A percentile compares a stretch with the other conserved stretches of the same genome.
phyloP scores from a whole-genome alignment of 1,284 basidiomycete species.

The Trametes sp. region DNA sequence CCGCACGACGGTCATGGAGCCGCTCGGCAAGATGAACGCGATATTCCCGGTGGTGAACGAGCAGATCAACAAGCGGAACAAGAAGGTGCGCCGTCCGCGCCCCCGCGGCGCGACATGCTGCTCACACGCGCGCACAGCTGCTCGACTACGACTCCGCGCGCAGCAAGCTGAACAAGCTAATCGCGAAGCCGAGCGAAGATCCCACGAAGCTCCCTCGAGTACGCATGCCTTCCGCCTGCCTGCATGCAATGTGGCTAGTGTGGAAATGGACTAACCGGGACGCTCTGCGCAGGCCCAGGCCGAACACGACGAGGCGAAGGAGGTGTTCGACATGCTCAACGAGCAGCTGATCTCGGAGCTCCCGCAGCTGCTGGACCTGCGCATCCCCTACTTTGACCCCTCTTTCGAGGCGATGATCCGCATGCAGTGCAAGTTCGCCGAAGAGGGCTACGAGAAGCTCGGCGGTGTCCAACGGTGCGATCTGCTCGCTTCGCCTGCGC shows the following conservation, averaged over 20 bases:
- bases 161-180: constrained; percentile 87
- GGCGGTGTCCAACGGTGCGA: constrained; percentile 89
- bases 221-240: constrained; percentile 30
- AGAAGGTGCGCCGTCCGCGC: constrained; percentile 80
- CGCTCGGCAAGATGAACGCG: constrained; percentile 93
- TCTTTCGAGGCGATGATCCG: constrained; percentile 99
- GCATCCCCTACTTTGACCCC: constrained; percentile 97
- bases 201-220: constrained; percentile 89
- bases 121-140: constrained; percentile 59
- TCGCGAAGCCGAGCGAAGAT: constrained; percentile 95
- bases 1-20: constrained; percentile 94
- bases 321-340: constrained; percentile 94
- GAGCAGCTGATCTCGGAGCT: constrained; percentile 92
- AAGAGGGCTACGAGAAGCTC: constrained; percentile 98
- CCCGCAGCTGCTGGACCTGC: constrained; percentile 91
- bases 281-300: constrained; percentile 76
- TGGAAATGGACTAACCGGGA: neutral
- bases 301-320: constrained; percentile 93
- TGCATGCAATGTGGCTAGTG: no score
- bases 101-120: constrained; percentile 2
- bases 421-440: constrained; percentile 96
- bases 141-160: constrained; percentile 96
- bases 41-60: constrained; percentile 97
- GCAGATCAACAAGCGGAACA: constrained; percentile 93
- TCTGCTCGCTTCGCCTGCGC: neutral